phyloP scores from a whole-genome alignment of 352 stramenopile species.

The Phytophthora pseudosyringae region DNA sequence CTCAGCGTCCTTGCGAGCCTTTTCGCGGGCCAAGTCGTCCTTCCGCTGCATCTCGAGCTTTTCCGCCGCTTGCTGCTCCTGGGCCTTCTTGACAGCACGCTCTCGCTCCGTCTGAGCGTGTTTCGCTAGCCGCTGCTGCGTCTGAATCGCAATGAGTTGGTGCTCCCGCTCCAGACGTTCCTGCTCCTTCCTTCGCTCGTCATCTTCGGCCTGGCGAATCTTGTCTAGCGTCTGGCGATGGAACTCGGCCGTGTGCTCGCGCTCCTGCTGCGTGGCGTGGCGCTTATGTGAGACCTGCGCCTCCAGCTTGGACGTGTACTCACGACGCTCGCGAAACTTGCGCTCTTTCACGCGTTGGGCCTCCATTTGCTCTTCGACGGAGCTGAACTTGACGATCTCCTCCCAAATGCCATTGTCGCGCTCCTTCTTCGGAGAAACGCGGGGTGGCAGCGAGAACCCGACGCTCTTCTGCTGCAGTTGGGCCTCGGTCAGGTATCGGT shows the following conservation, averaged over 20 bases:
- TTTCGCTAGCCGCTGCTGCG: constrained; percentile 70
- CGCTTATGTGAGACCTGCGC: constrained; percentile 64
- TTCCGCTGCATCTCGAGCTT: constrained; percentile 57
- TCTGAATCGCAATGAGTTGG: constrained; percentile 73
- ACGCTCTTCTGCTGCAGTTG: constrained; percentile 76
- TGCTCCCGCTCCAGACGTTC: constrained; percentile 58
- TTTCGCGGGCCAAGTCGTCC: constrained; percentile 58
- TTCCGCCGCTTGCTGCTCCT: constrained; percentile 56
- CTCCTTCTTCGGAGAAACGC: constrained; percentile 76
- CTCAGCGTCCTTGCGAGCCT: constrained; percentile 57
- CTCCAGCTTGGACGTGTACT: constrained; percentile 55
- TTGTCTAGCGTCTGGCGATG: constrained; percentile 60
- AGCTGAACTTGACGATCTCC: constrained; percentile 83
- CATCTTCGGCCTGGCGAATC: constrained; percentile 55
- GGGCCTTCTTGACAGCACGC: constrained; percentile 50
- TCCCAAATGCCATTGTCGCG: constrained; percentile 84
- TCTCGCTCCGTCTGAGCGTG: constrained; percentile 61
- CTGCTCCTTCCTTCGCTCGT: constrained; percentile 64
- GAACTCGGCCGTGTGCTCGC: constrained; percentile 51
- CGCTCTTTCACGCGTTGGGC: constrained; percentile 45
- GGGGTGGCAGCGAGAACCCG: constrained; percentile 68
- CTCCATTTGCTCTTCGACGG: constrained; percentile 71
- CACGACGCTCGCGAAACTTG: constrained; percentile 38
- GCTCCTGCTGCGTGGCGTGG: constrained; percentile 40
- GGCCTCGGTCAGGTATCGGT: constrained; percentile 70